Conservation (phyloP, 2,329 filamentous ascomycete genomes). For the Colletotrichum kahawae region DNA sequence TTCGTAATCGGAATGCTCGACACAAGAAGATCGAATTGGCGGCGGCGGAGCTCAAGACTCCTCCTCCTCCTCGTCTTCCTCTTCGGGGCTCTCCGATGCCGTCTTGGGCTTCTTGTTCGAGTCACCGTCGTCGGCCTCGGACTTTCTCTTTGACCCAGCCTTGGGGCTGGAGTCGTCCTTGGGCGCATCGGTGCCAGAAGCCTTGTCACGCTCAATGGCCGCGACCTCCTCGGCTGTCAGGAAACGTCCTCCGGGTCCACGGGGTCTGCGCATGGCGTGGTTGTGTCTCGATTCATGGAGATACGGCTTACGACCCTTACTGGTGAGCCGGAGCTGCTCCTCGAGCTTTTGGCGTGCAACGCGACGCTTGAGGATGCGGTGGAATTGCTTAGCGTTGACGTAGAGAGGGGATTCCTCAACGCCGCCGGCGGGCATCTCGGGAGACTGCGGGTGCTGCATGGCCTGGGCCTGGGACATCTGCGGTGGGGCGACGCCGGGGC, state of each 20-base stretch:
- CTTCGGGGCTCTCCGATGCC: slow-evolving; percentile 43
- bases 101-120: slow-evolving; percentile 64
- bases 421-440: slow-evolving; percentile 74
- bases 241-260: slow-evolving; percentile 93
- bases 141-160: slow-evolving; percentile 65
- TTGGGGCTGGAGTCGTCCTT: slow-evolving; percentile 27
- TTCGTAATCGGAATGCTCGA: slow-evolving; percentile 35
- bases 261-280: slow-evolving; percentile 94
- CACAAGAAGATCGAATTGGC: slow-evolving; percentile 30
- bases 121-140: slow-evolving; percentile 51
- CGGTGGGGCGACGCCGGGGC: slow-evolving; percentile 59
- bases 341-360: slow-evolving; percentile 93
- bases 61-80: slow-evolving; percentile 49
- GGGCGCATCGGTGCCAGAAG: slow-evolving; percentile 32
- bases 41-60: slow-evolving; percentile 28
- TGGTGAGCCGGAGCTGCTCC: slow-evolving; percentile 88
- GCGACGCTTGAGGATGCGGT: slow-evolving; percentile 92
- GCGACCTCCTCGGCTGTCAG: slow-evolving; percentile 95
- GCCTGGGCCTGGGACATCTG: slow-evolving; percentile 67
- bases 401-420: slow-evolving; percentile 94
- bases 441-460: slow-evolving; percentile 75
- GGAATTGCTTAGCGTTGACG: slow-evolving; percentile 98
- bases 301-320: slow-evolving; percentile 95
- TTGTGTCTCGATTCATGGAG: slow-evolving; percentile 97
- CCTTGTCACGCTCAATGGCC: slow-evolving; percentile 76